Conservation (phyloP, 2,329 filamentous ascomycete genomes). For the Hypomyces rosellus region DNA sequence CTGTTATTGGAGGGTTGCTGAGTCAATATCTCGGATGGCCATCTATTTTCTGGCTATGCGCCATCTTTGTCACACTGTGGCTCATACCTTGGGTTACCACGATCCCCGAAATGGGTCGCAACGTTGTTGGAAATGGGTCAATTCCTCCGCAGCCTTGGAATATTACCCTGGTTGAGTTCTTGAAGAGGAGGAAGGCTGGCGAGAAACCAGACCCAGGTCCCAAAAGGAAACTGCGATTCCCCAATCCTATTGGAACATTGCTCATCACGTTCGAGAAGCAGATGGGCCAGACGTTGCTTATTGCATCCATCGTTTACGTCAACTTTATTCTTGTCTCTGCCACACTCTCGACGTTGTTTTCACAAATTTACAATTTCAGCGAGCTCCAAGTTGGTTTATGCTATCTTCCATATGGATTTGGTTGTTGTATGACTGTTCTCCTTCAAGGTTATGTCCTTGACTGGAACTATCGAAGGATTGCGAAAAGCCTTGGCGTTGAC, state of each 20-base stretch:
- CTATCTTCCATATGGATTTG: constrained; percentile 48
- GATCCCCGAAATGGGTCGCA: constrained; percentile 54
- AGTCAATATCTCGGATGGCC: constrained; percentile 59
- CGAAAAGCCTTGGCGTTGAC: constrained; percentile 52
- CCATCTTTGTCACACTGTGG: constrained; percentile 46
- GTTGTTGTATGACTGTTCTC: constrained; percentile 42
- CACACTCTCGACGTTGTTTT: constrained; percentile 46
- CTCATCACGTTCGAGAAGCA: constrained; percentile 51
- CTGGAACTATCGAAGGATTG: constrained; percentile 66
- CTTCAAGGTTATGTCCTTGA: constrained; percentile 53
- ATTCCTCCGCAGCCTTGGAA: constrained; percentile 53
- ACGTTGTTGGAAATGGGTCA: constrained; percentile 58
- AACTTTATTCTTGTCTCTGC: constrained; percentile 49
- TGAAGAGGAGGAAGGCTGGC: constrained; percentile 29
- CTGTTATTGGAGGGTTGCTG: constrained; percentile 59
- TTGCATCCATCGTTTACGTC: constrained; percentile 49
- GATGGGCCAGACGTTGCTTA: constrained; percentile 46
- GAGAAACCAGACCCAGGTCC: constrained; percentile 29
- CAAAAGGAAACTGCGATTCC: constrained; percentile 41
- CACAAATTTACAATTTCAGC: constrained; percentile 44
- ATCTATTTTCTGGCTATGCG: constrained; percentile 64
- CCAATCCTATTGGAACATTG: constrained; percentile 52
- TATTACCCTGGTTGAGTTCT: constrained; percentile 47
- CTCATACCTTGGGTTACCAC: constrained; percentile 49
- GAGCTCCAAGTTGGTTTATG: constrained; percentile 48